phyloP scores from a whole-genome alignment of 306 rosid genomes.

The Citrullus amarus region DNA sequence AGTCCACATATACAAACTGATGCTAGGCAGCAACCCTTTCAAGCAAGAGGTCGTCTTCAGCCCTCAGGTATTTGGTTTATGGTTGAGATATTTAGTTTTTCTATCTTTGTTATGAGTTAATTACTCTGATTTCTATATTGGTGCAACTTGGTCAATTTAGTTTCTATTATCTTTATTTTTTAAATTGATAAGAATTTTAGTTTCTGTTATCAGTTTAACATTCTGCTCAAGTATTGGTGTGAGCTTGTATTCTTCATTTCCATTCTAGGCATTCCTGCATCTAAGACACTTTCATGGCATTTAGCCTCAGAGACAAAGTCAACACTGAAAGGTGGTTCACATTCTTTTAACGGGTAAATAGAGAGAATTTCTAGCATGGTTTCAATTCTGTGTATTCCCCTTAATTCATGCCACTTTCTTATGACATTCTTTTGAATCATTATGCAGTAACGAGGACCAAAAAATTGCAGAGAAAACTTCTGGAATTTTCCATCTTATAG shows the following conservation, averaged over 20 bases:
- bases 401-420: neutral
- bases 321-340: slow-evolving; percentile 43
- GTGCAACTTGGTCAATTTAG: slow-evolving; percentile 3
- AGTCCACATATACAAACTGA: slow-evolving; percentile 43
- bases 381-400: neutral
- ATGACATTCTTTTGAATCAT: slow-evolving; percentile 3
- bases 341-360: slow-evolving; percentile 36
- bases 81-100: slow-evolving; percentile 3
- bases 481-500: slow-evolving; percentile 65
- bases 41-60: slow-evolving; percentile 44
- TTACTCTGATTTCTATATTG: slow-evolving; percentile 2
- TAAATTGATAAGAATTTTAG: neutral
- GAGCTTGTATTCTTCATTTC: slow-evolving; percentile 1
- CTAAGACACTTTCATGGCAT: slow-evolving; percentile 93
- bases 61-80: slow-evolving; percentile 48
- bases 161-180: neutral
- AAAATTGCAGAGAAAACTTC: slow-evolving; percentile 38
- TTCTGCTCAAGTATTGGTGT: neutral
- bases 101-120: neutral
- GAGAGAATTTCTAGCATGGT: neutral
- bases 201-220: neutral
- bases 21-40: slow-evolving; percentile 37
- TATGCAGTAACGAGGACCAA: slow-evolving; percentile 36
- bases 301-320: slow-evolving; percentile 84
- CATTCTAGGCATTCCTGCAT: slow-evolving; percentile 36